These are phyloP conservation scores for Xylariomycetidae sp. DNA, from an alignment of 2,329 filamentous ascomycete species.

Conservation along the genomic window DNA sequence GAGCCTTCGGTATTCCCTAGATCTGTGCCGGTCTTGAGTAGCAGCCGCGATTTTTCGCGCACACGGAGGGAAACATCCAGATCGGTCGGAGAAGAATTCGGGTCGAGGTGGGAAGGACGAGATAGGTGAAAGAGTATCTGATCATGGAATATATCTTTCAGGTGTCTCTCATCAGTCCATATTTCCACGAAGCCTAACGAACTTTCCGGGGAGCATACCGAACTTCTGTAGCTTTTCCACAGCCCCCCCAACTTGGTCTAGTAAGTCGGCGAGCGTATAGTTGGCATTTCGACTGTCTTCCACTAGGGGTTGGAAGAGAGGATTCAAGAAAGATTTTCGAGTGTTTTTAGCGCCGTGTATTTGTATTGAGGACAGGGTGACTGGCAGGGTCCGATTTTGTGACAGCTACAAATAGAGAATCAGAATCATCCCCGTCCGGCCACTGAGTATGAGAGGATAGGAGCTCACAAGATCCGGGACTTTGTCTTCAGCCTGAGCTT, in stretches of 20 bases:
- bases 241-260: slow-evolving; percentile 35
- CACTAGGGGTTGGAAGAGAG: slow-evolving; percentile 73
- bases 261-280: slow-evolving; percentile 76
- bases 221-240: slow-evolving; percentile 65
- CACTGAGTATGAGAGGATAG: too few relatives aligned
- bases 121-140: slow-evolving; percentile 80
- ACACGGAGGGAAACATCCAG: slow-evolving; percentile 76
- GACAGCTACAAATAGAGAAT: slow-evolving; percentile 52
- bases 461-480: slow-evolving; percentile 58
- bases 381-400: slow-evolving; percentile 80
- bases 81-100: slow-evolving; percentile 68
- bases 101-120: slow-evolving; percentile 63
- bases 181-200: background rate
- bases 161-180: slow-evolving; percentile 4
- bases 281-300: slow-evolving; percentile 59
- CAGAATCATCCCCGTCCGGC: slow-evolving; percentile 55
- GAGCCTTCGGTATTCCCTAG: slow-evolving; percentile 91
- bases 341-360: slow-evolving; percentile 80
- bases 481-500: slow-evolving; percentile 51
- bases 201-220: slow-evolving; percentile 47
- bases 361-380: slow-evolving; percentile 80
- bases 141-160: slow-evolving; percentile 77
- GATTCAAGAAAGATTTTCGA: slow-evolving; percentile 77
- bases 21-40: slow-evolving; percentile 92
- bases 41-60: slow-evolving; percentile 74